These are phyloP conservation scores for Ustilago tritici DNA, from an alignment of 1,284 basidiomycete species.

Conservation along the genomic window DNA sequence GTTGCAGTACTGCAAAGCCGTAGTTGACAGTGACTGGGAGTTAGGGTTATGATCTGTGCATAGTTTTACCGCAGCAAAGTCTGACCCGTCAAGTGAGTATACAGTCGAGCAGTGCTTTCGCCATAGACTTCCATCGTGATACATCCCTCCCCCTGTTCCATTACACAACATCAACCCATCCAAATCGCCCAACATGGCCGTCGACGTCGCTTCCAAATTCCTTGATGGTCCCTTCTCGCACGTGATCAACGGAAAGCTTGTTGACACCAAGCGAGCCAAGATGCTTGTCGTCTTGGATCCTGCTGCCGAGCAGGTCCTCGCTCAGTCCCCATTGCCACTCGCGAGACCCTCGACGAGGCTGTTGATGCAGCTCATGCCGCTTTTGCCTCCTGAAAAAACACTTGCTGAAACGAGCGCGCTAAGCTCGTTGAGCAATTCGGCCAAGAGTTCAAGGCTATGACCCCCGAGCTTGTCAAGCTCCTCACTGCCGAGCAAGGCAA, in stretches of 20 bases:
- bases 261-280: constrained; percentile 33
- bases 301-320: constrained; percentile 46
- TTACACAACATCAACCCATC: neutral
- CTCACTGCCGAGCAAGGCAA: constrained; percentile 54
- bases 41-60: no score
- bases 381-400: constrained; percentile 40
- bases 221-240: constrained; percentile 44
- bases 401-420: constrained; percentile 43
- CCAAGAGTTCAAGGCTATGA: constrained; percentile 32
- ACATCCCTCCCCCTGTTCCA: neutral
- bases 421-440: constrained; percentile 33
- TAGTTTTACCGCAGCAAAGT: no score
- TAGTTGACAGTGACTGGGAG: no score
- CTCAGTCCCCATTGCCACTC: constrained; percentile 45
- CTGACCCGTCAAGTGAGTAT: no score
- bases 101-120: neutral
- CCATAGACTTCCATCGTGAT: no score
- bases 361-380: constrained; percentile 45
- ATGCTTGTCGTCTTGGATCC: constrained; percentile 47
- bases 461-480: constrained; percentile 40
- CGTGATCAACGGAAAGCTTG: constrained; percentile 49
- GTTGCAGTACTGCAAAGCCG: no score
- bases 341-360: constrained; percentile 34
- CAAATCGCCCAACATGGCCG: constrained; percentile 17
- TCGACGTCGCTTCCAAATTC: constrained; percentile 30